Percentiles rank a stretch among this genome's conserved stretches.
phyloP scores from a whole-genome alignment of 805 yeast genomes.

The Ascoidea asiatica region DNA sequence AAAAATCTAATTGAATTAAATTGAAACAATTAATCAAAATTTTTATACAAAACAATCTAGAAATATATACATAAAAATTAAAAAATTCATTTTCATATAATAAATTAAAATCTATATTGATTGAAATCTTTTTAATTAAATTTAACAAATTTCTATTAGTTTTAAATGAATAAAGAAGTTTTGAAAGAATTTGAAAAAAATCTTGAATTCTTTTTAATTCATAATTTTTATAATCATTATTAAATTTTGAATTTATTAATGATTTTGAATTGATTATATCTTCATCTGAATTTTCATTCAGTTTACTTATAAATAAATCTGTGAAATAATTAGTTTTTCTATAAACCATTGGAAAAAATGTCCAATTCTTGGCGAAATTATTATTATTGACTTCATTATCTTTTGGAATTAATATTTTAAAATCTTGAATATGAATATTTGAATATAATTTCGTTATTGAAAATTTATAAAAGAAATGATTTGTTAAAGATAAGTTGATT shows the following conservation, averaged over 20 bases:
- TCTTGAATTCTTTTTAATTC: neutral
- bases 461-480: neutral
- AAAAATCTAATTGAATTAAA: too few species aligned
- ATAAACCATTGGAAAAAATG: neutral
- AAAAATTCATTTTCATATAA: neutral
- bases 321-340: neutral
- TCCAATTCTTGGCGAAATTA: neutral
- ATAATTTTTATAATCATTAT: too few species aligned
- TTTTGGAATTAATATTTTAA: neutral
- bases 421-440: neutral
- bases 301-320: neutral
- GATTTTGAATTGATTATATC: too few species aligned
- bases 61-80: neutral
- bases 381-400: neutral
- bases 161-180: neutral
- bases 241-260: neutral
- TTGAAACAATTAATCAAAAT: neutral
- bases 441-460: neutral
- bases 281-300: neutral
- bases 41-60: neutral
- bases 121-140: neutral
- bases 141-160: too few species aligned
- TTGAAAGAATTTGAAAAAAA: neutral
- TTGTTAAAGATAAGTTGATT: neutral
- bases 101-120: neutral